Percentiles rank a stretch among this genome's conserved stretches.
Conservation (phyloP, 495 filamentous ascomycete species). For the Astrothelium macrocarpum region DNA sequence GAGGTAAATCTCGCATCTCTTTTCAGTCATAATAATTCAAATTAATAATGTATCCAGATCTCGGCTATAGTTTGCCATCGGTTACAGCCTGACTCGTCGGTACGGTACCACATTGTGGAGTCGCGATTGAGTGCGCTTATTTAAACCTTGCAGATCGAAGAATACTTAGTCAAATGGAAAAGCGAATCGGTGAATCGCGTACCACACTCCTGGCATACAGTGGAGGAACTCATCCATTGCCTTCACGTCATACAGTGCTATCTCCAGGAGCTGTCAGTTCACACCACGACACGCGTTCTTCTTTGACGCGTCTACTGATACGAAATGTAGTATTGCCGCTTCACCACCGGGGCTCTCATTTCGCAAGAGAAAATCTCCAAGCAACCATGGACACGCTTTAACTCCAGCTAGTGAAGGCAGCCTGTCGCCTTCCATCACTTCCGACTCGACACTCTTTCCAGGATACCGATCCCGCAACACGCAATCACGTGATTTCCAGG, state of each 20-base stretch:
- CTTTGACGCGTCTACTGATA: background rate
- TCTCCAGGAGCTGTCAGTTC: conserved; percentile 20
- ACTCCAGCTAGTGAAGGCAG: background rate
- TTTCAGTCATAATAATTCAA: background rate
- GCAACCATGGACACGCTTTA: conserved; percentile 8
- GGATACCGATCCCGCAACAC: background rate
- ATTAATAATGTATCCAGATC: background rate
- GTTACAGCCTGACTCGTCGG: background rate
- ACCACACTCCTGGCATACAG: conserved; percentile 28
- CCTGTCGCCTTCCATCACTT: background rate
- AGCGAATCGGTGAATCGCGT: conserved; percentile 7
- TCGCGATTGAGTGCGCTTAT: background rate
- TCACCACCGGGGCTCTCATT: background rate
- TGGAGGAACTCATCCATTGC: conserved; percentile 24
- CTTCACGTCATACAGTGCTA: conserved; percentile 30
- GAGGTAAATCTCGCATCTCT: background rate
- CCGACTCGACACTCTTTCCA: background rate
- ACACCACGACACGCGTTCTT: conserved; percentile 7
- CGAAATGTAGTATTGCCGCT: background rate
- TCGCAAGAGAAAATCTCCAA: conserved; percentile 27
- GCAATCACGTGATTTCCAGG: conserved; percentile 6
- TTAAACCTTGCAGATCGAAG: conserved; percentile 21
- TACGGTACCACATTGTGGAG: background rate
- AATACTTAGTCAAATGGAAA: conserved; percentile 31
- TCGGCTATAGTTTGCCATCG: background rate